Evolutionary conservation across 352 stramenopile genomes (phyloP).

Genomic region (Phytophthora macrochlamydospora): DNA sequence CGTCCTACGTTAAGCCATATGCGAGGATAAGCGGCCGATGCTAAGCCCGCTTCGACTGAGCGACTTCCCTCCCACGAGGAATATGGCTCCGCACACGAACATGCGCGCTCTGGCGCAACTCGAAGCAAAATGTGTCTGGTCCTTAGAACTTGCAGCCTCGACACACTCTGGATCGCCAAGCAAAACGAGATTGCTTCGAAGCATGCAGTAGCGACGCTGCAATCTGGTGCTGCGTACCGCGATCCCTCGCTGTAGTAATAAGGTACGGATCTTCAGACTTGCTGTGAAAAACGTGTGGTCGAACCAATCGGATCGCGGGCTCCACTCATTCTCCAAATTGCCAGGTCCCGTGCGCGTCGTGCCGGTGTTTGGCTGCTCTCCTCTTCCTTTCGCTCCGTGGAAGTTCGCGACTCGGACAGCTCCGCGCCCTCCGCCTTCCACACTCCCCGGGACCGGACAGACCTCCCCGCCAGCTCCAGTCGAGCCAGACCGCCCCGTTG

Average conservation of each 20-base stretch:
- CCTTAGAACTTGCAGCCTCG: too few species aligned
- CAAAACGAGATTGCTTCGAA: too few species aligned
- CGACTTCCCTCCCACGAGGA: not conserved
- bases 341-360: conserved; percentile 6
- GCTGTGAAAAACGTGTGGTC: not conserved
- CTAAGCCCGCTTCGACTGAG: not conserved
- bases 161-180: too few species aligned
- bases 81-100: too few species aligned
- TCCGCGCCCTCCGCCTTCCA: conserved; percentile 10
- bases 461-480: conserved; percentile 22
- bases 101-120: too few species aligned
- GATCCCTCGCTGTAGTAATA: not conserved
- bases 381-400: not conserved
- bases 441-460: conserved; percentile 12
- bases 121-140: too few species aligned
- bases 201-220: too few species aligned
- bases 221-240: too few species aligned
- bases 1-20: not conserved
- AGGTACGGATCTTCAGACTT: not conserved
- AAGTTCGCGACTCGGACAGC: conserved; percentile 16
- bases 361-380: not conserved
- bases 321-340: conserved; percentile 40
- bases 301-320: conserved; percentile 4
- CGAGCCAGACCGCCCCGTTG: conserved; percentile 39
- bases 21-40: not conserved